Conservation (phyloP, 2,329 filamentous ascomycete species). For the Beauveria pseudobassiana region DNA sequence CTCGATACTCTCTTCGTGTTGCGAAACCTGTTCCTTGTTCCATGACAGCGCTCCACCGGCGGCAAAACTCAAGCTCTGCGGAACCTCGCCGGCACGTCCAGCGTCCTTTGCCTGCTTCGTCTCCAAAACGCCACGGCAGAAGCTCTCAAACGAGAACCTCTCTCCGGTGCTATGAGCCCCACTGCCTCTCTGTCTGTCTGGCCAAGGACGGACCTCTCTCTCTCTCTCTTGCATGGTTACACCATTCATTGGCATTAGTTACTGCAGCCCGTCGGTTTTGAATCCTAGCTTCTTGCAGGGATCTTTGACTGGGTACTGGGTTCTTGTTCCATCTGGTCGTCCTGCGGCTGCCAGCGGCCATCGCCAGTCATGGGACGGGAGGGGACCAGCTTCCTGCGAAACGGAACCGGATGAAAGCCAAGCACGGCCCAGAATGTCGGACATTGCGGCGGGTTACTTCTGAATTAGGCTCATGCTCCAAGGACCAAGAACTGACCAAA, state of each 20-base stretch:
- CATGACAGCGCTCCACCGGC: background rate
- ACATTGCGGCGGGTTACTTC: conserved; percentile 7
- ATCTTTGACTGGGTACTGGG: background rate
- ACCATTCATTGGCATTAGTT: background rate
- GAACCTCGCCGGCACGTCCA: conserved; percentile 1
- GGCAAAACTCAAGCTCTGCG: conserved; percentile 3
- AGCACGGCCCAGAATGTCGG: conserved; percentile 7
- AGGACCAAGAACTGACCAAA: background rate
- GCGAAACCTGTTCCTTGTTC: background rate
- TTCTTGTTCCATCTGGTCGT: conserved; percentile 1
- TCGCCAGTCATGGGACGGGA: conserved; percentile 8
- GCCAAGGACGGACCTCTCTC: background rate
- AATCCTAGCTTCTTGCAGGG: conserved; percentile 8
- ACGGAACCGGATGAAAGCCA: conserved; percentile 2
- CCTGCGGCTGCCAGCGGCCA: conserved; percentile 5
- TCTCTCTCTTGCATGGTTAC: conserved; percentile 6
- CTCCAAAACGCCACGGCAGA: conserved; percentile 12
- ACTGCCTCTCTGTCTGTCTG: background rate
- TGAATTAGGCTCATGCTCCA: conserved; percentile 7
- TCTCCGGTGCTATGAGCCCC: conserved; percentile 10
- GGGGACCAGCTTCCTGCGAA: background rate
- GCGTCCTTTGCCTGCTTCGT: background rate
- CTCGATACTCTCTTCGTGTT: background rate
- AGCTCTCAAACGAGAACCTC: conserved; percentile 9
- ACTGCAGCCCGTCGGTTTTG: background rate